A percentile compares a stretch with the other conserved stretches of the same genome.
Conservation (phyloP, 75 land plant species). For the Pseudotsuga menziesii region DNA sequence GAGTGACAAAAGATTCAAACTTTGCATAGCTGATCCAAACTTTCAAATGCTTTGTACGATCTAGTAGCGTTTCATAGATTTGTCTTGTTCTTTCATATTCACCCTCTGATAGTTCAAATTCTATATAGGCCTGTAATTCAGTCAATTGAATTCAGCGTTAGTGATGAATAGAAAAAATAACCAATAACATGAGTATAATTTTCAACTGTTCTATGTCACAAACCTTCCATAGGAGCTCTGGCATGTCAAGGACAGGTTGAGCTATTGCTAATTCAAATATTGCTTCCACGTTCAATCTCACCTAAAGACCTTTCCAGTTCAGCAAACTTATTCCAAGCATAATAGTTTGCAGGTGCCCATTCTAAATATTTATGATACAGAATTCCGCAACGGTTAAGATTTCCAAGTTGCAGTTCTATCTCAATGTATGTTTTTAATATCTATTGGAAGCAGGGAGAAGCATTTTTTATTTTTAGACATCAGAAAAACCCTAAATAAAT, state of each 20-base stretch:
- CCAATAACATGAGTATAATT: not conserved
- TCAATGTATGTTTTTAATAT: conserved; percentile 95
- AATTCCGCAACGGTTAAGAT: conserved; percentile 75
- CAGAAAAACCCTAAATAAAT: not conserved
- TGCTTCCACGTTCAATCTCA: conserved; percentile 88
- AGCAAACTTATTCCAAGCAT: conserved; percentile 97
- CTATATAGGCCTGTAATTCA: conserved; percentile 79
- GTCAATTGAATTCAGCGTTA: not conserved
- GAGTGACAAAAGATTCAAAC: conserved; percentile 70
- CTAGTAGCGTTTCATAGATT: conserved; percentile 84
- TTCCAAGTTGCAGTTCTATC: conserved; percentile 91
- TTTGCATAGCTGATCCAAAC: conserved; percentile 96
- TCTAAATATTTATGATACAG: conserved; percentile 93
- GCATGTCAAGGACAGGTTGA: conserved; percentile 92
- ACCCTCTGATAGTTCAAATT: conserved; percentile 84
- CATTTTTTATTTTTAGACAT: not conserved
- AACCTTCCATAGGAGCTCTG: conserved; percentile 97
- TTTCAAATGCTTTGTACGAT: conserved; percentile 91
- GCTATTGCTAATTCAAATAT: conserved; percentile 93
- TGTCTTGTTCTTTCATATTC: conserved; percentile 82
- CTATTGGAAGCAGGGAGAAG: conserved; percentile 21
- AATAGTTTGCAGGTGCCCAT: conserved; percentile 94
- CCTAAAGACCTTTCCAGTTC: conserved; percentile 79
- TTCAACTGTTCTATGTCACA: not conserved
- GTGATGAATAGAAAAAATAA: not conserved